Conservation (phyloP, 1,139 yeast species). For the Keqinozyma sinolaborantium region DNA sequence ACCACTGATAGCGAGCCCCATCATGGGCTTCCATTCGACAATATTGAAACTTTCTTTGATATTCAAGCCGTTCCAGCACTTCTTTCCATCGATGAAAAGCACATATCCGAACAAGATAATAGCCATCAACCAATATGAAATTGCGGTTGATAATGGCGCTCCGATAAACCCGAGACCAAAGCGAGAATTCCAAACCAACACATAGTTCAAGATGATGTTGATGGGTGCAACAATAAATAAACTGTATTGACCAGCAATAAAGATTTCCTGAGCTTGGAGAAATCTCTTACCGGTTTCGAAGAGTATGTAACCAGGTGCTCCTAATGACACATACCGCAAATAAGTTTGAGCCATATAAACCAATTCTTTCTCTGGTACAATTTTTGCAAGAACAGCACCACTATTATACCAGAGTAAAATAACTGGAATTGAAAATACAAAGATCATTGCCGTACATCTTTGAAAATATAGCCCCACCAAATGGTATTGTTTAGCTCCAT, state of each 20-base stretch:
- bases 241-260: conserved; percentile 36
- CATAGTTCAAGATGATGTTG: conserved; percentile 37
- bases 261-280: conserved; percentile 39
- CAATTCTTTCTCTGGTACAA: conserved; percentile 30
- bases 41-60: conserved; percentile 32
- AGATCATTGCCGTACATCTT: conserved; percentile 34
- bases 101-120: conserved; percentile 50
- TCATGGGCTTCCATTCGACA: conserved; percentile 60
- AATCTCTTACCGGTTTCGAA: conserved; percentile 41
- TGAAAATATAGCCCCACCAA: conserved; percentile 39
- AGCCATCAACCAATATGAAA: conserved; percentile 65
- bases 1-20: conserved; percentile 73
- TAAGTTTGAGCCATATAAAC: conserved; percentile 28
- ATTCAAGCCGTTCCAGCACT: conserved; percentile 71
- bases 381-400: conserved; percentile 20
- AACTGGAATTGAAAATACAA: conserved; percentile 29
- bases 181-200: conserved; percentile 45
- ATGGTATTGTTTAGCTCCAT: conserved; percentile 30
- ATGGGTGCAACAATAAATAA: conserved; percentile 34
- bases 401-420: conserved; percentile 40
- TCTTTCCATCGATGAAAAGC: conserved; percentile 51
- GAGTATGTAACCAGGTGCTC: conserved; percentile 36
- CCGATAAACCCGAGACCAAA: conserved; percentile 61
- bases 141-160: conserved; percentile 63
- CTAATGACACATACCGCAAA: conserved; percentile 23